phyloP scores from a whole-genome alignment of 163 green algal species.

The Scenedesmus sp. region DNA sequence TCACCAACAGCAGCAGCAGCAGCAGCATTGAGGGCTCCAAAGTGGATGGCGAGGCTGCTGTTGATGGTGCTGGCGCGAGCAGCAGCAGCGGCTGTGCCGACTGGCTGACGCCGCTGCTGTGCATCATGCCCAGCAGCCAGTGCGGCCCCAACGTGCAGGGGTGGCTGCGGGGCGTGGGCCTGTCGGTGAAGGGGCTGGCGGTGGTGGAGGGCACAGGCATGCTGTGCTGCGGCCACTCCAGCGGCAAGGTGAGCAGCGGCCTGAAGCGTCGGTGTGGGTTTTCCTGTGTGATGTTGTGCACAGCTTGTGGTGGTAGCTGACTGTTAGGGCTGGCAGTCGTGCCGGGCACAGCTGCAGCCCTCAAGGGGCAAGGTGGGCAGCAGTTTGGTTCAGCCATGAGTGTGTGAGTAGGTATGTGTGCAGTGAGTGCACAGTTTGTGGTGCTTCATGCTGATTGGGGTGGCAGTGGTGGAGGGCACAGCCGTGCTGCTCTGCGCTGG shows the following conservation, averaged over 20 bases:
- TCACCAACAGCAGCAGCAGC: conserved; percentile 14
- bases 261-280: no score
- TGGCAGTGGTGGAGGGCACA: no score
- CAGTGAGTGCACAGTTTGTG: no score
- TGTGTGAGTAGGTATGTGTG: no score
- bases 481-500: no score
- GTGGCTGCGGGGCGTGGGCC: background rate
- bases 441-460: no score
- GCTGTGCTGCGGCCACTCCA: background rate
- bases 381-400: no score
- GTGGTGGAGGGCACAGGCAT: background rate
- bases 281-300: no score
- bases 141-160: background rate
- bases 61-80: background rate
- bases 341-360: no score
- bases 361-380: no score
- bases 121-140: background rate
- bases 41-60: background rate
- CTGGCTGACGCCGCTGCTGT: conserved; percentile 5
- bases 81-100: background rate
- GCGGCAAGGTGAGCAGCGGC: background rate
- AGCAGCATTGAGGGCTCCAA: background rate
- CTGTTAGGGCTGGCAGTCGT: no score
- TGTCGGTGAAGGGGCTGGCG: background rate
- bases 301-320: no score